Conservation (phyloP, 768 basidiomycete genomes). For the Lentinula guzmanii region DNA sequence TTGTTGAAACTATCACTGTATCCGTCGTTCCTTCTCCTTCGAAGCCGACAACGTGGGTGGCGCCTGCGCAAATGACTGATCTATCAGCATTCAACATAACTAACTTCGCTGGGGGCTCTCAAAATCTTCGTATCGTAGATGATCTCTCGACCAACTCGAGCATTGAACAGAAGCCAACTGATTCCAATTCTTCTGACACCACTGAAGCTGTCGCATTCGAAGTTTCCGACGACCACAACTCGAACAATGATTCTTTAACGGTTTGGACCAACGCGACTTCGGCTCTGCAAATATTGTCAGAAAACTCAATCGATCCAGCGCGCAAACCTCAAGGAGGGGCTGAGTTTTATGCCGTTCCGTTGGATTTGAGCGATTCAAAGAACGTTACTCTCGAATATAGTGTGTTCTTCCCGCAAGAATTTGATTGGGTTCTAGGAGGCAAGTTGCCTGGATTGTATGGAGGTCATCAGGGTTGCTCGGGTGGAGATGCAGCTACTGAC, state of each 20-base stretch:
- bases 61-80: slow-evolving; percentile 49
- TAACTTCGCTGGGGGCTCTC: slow-evolving; percentile 44
- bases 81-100: slow-evolving; percentile 55
- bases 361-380: slow-evolving; percentile 34
- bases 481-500: slow-evolving; percentile 60
- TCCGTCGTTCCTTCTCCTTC: slow-evolving; percentile 2
- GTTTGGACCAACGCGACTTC: slow-evolving; percentile 15
- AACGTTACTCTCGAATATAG: slow-evolving; percentile 62
- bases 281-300: slow-evolving; percentile 58
- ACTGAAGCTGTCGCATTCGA: slow-evolving; percentile 1
- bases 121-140: slow-evolving; percentile 51
- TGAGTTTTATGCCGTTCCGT: slow-evolving; percentile 52
- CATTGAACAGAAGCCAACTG: slow-evolving; percentile 10
- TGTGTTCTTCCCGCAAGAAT: slow-evolving; percentile 71
- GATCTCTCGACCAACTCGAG: slow-evolving; percentile 36
- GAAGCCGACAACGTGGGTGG: slow-evolving; percentile 31
- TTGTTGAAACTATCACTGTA: slow-evolving; percentile 7
- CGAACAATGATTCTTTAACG: not conserved
- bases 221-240: slow-evolving; percentile 5
- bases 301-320: slow-evolving; percentile 62
- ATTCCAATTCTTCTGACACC: slow-evolving; percentile 9
- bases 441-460: slow-evolving; percentile 83
- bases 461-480: slow-evolving; percentile 61
- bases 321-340: slow-evolving; percentile 67
- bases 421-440: slow-evolving; percentile 76